A percentile compares a stretch with the other conserved stretches of the same genome.
Conservation (phyloP, 805 yeast species). For the Saccharomyces eubayanus region DNA sequence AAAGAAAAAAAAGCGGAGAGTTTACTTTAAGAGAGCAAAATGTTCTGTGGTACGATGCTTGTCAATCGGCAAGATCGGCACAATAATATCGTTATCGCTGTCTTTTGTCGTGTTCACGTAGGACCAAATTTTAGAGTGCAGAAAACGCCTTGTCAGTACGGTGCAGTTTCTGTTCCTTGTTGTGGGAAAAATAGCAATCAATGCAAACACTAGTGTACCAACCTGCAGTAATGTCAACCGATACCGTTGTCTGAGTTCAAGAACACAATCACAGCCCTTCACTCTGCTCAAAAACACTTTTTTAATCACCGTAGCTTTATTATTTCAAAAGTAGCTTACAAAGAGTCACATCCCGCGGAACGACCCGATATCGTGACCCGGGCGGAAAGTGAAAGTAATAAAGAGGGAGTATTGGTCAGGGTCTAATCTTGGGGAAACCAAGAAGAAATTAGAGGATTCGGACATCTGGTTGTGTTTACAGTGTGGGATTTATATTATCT, state of each 20-base stretch:
- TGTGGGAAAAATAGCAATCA: background rate
- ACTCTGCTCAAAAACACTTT: background rate
- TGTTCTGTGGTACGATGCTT: background rate
- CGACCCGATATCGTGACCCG: background rate
- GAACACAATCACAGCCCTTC: background rate
- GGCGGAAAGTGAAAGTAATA: background rate
- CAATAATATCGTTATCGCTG: background rate
- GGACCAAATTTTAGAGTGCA: background rate
- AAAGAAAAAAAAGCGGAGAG: background rate
- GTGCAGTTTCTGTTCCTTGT: background rate
- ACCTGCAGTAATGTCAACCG: background rate
- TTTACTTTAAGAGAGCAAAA: background rate
- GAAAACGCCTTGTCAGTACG: background rate
- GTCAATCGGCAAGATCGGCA: background rate
- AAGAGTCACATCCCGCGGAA: background rate
- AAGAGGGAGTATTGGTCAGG: background rate
- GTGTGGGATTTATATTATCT: background rate
- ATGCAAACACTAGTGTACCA: background rate
- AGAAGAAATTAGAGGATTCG: background rate
- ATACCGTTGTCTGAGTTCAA: background rate
- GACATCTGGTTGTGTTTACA: background rate
- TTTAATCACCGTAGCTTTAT: background rate
- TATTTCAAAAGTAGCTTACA: background rate
- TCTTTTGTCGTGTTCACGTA: background rate
- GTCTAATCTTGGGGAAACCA: background rate